Evolutionary conservation across 495 filamentous ascomycete species (phyloP).

Genomic region (Amorphotheca resinae): DNA sequence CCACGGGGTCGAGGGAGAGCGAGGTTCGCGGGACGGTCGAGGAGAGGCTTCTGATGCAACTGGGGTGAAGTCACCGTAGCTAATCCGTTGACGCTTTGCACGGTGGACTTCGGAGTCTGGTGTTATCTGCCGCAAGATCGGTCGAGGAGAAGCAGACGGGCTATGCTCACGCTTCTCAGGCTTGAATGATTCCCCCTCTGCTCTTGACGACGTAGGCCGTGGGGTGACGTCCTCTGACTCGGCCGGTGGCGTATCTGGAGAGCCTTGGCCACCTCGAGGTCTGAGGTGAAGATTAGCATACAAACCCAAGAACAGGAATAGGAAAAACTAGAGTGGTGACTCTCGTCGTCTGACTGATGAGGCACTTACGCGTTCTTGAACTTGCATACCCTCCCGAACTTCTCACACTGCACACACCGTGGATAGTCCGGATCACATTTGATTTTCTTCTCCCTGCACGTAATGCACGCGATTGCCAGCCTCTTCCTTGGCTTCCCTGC

Average conservation of each 20-base stretch:
- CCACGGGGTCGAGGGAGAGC: slow-evolving; percentile 25
- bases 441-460: slow-evolving; percentile 92
- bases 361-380: slow-evolving; percentile 75
- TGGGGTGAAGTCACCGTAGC: slow-evolving; percentile 19
- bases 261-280: slow-evolving; percentile 42
- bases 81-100: slow-evolving; percentile 17
- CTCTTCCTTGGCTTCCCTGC: slow-evolving; percentile 84
- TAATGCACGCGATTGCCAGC: slow-evolving; percentile 77
- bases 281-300: too few relatives aligned
- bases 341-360: neutral
- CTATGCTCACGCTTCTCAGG: slow-evolving; percentile 13
- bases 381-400: slow-evolving; percentile 71
- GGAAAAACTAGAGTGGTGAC: too few relatives aligned
- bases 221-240: slow-evolving; percentile 29
- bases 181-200: slow-evolving; percentile 16
- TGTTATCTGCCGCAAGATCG: slow-evolving; percentile 8
- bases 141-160: slow-evolving; percentile 16
- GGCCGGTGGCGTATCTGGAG: slow-evolving; percentile 34
- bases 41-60: slow-evolving; percentile 21
- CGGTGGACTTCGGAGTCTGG: slow-evolving; percentile 14
- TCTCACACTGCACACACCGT: slow-evolving; percentile 82
- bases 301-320: neutral
- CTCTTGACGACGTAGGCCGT: slow-evolving; percentile 13
- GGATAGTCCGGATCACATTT: slow-evolving; percentile 83
- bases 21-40: slow-evolving; percentile 21